Evolutionary conservation across 768 basidiomycete species (phyloP), one percentile per base, ranked within the genome.

Genomic region (Lanmaoa pseudosensibilis): DNA sequence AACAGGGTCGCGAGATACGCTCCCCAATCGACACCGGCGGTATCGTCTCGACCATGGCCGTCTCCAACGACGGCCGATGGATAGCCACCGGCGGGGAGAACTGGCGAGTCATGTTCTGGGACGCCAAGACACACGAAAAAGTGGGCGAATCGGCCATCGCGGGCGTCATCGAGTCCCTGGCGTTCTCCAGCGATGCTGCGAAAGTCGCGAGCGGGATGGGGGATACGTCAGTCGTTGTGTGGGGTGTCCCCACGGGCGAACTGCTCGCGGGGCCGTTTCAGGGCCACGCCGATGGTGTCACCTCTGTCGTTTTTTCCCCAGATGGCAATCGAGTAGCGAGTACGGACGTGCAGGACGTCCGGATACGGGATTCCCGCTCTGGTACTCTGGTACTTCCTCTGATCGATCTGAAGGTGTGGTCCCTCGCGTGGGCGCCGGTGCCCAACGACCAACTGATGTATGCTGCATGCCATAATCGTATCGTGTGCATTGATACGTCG

Each of bases 21-120:
- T 12, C 40, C 9, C 36, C 41, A 15, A 47, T 58, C 34, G 27
- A 33, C 21, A 48, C 21, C 7, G 7, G 21, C 21, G 41, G 30
- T 19, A 18, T 5, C 1, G 10, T 56, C 6, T 37, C 23, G 5
- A 18, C n/a, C 21, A 37, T 55, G n/a, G 39, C 33, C 37, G 33
- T 55, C 21, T 59, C 58, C 18, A 39, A 23, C 16, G 57, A 58
- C 21, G 57, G 57, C 27, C 57, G 34, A n/a, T 56, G 50, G 54
- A 52, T 59, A 19, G 53, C 57, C 39, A 59, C 50, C 4, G 18
- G n/a, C 13, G 38, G 39, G 68, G 73, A 2, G 8, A 41, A 25
- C 4, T 18, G 30, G 38, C 39, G 30, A 2, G 27, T 57, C 16
- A 30, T 16, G 11, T 19, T 60, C 13, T 59, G 58, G 58, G 38